phyloP scores from a whole-genome alignment of 2,329 filamentous ascomycete species.

The Curvularia eragrostidis region DNA sequence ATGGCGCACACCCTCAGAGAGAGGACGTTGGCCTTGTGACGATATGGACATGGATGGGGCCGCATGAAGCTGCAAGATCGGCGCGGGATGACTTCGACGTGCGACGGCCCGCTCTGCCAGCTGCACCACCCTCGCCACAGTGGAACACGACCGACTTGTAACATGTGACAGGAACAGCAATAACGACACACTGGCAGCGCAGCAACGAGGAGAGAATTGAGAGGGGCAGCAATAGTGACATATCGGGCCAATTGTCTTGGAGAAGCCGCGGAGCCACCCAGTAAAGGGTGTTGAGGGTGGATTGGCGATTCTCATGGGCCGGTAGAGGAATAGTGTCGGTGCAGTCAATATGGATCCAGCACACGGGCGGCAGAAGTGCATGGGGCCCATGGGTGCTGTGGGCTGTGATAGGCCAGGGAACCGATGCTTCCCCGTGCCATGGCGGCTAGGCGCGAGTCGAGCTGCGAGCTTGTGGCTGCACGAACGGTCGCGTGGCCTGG shows the following conservation, averaged over 20 bases:
- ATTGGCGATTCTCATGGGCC: conserved; percentile 23
- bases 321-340: conserved; percentile 26
- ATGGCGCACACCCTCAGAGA: conserved; percentile 20
- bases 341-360: conserved; percentile 23
- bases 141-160: conserved; percentile 30
- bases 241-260: not conserved
- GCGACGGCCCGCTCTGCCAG: conserved; percentile 41
- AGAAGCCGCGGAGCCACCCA: not conserved
- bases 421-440: conserved; percentile 31
- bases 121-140: conserved; percentile 36
- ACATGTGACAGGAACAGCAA: conserved; percentile 35
- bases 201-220: not conserved
- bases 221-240: not conserved
- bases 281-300: conserved; percentile 7
- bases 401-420: conserved; percentile 37
- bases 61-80: conserved; percentile 27
- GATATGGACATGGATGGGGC: conserved; percentile 29
- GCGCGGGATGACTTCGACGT: conserved; percentile 36
- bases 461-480: conserved; percentile 32
- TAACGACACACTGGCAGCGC: not conserved
- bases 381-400: conserved; percentile 23
- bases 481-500: conserved; percentile 26
- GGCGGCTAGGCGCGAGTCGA: conserved; percentile 31
- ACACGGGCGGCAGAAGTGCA: conserved; percentile 32
- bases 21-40: conserved; percentile 32